A percentile compares a stretch with the other conserved stretches of the same genome.
These are phyloP conservation scores for Blepharisma stoltei DNA, from an alignment of 73 alveolate genomes.

Conservation along the genomic window DNA sequence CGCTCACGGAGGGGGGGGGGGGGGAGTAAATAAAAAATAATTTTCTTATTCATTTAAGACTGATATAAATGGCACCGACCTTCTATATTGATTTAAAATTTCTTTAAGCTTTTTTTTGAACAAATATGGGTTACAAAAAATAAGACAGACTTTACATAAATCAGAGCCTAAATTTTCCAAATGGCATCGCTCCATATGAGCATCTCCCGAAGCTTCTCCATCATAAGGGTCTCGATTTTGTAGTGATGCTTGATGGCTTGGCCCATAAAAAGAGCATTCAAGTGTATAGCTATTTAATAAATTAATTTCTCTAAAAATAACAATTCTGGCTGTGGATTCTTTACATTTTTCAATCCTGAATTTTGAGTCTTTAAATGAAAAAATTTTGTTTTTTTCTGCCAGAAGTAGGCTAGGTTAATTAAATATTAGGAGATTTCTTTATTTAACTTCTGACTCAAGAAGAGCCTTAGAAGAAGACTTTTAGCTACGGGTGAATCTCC, in stretches of 20 bases:
- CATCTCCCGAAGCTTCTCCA: not conserved
- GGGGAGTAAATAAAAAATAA: no score
- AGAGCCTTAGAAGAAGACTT: no score
- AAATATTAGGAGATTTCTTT: no score
- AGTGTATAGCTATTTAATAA: conserved; percentile 82
- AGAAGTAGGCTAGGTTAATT: no score
- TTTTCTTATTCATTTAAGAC: no score
- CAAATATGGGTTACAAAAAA: not conserved
- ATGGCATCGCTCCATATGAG: conserved; percentile 14
- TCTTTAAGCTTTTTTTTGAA: not conserved
- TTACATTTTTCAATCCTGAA: conserved; percentile 84
- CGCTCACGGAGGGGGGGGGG: no score
- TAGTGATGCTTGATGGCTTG: conserved; percentile 24
- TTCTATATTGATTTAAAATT: no score
- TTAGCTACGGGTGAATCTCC: no score
- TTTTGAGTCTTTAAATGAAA: conserved; percentile 83
- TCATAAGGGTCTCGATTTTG: not conserved
- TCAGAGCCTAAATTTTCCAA: conserved; percentile 17
- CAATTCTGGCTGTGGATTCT: conserved; percentile 92
- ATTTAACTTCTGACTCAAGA: no score
- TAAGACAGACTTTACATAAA: conserved; percentile 17
- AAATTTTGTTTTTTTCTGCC: conserved; percentile 77
- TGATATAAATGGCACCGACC: no score
- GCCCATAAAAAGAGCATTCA: conserved; percentile 95
- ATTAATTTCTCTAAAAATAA: conserved; percentile 83